Percentiles rank a stretch among this genome's conserved stretches.
phyloP scores from a whole-genome alignment of 2,329 filamentous ascomycete genomes.

The Lasiodiplodia citricola region DNA sequence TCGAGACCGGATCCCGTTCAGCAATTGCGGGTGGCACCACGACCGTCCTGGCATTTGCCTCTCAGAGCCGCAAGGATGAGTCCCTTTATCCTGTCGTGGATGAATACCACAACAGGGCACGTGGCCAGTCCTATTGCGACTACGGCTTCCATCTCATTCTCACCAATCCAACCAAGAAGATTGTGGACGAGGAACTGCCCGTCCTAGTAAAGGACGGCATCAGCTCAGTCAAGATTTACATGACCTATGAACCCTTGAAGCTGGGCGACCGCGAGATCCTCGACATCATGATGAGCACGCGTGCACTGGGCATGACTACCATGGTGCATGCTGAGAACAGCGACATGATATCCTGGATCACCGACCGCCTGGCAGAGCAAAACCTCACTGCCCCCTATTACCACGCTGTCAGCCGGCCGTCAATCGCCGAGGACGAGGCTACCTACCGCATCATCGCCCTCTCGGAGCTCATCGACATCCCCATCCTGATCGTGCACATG shows the following conservation, averaged over 20 bases:
- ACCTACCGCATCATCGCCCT: slow-evolving; percentile 58
- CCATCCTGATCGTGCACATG: slow-evolving; percentile 61
- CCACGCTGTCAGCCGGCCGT: slow-evolving; percentile 42
- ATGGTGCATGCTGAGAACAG: slow-evolving; percentile 58
- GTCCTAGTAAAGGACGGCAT: slow-evolving; percentile 50
- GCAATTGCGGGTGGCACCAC: slow-evolving; percentile 66
- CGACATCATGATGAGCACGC: slow-evolving; percentile 55
- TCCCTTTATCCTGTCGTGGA: slow-evolving; percentile 54
- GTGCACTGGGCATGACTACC: slow-evolving; percentile 53
- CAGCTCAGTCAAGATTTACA: slow-evolving; percentile 58
- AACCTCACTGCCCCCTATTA: slow-evolving; percentile 51
- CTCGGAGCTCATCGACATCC: slow-evolving; percentile 56
- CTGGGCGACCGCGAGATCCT: slow-evolving; percentile 53
- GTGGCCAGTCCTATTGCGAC: slow-evolving; percentile 58
- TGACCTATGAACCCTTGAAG: slow-evolving; percentile 58
- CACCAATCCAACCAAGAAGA: slow-evolving; percentile 50
- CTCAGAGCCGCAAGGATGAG: slow-evolving; percentile 54
- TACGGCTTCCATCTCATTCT: slow-evolving; percentile 63
- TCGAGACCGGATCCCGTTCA: slow-evolving; percentile 57
- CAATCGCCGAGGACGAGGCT: slow-evolving; percentile 44
- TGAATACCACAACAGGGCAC: slow-evolving; percentile 54
- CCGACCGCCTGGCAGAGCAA: slow-evolving; percentile 45
- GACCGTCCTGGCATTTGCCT: slow-evolving; percentile 63
- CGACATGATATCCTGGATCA: slow-evolving; percentile 57
- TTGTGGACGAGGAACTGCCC: slow-evolving; percentile 51